Conservation (phyloP, 139 green algal species). For the Chlamydomonas sphaeroides region DNA sequence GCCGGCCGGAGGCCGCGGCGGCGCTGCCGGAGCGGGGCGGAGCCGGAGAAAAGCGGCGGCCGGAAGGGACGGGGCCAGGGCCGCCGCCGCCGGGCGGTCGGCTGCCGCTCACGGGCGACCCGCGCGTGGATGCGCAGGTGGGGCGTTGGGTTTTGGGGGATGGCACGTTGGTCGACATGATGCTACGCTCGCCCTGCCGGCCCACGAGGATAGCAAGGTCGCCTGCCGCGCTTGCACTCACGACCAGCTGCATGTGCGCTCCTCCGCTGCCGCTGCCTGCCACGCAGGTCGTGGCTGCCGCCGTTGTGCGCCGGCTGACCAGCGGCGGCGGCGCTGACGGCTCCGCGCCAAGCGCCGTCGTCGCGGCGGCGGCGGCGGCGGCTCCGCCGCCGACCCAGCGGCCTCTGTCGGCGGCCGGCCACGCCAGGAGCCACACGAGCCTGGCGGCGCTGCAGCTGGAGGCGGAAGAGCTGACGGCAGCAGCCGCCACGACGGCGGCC, state of each 20-base stretch:
- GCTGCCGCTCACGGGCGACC: background rate
- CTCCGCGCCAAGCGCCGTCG: too few species aligned
- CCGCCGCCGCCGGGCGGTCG: background rate
- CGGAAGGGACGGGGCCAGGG: background rate
- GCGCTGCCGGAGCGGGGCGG: background rate
- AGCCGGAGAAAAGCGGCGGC: background rate
- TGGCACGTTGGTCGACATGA: too few species aligned
- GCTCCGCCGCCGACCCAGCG: background rate
- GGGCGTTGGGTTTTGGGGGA: too few species aligned
- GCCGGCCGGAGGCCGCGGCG: too few species aligned
- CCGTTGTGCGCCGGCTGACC: conserved; percentile 10
- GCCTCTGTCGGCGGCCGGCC: background rate
- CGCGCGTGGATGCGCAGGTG: background rate
- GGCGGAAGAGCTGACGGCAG: background rate
- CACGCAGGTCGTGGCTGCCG: background rate
- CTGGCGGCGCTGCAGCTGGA: background rate
- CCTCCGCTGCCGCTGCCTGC: too few species aligned
- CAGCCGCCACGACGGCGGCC: too few species aligned
- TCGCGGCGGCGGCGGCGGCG: background rate
- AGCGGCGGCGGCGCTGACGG: background rate
- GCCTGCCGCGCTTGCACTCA: too few species aligned
- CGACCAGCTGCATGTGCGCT: too few species aligned
- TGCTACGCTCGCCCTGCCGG: too few species aligned
- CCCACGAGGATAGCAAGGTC: too few species aligned
- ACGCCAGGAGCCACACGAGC: conserved; percentile 4